Base-by-base conservation (phyloP, 176 grass and related monocot species). In the Carex parvula region DNA sequence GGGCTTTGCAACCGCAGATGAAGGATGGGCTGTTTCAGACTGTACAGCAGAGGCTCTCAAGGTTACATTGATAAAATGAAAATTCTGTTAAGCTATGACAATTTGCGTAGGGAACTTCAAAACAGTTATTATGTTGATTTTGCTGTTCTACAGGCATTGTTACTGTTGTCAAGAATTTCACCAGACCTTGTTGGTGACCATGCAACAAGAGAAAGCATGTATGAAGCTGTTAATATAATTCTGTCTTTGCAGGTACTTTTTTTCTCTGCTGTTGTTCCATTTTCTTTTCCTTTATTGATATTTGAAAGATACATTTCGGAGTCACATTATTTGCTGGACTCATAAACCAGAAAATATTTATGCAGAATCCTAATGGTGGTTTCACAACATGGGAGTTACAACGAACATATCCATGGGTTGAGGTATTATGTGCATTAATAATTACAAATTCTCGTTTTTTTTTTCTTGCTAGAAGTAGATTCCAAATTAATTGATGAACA, bases 41-140 rank as follows among this genome's bases (percentile, higher is more conserved):
- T 93, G 91, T 85, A 93, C 94, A 87, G 94, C 91, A 88, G 91
- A 96, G 86, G 93, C 91, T 67, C 85, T 96, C 57, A 88, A 91
- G 94, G 94, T 96, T 24, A 14, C 59, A 41, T 60, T 82, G 79
- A 39, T 37, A 77, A 8, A 56, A 33, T 13, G 24, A 84, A 84
- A 60, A 52, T 66, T 18, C 65, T n/a, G 1, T 21, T 5, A 48
- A 58, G 5, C 62, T 8, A 58, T 55, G 44, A 50, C 69, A 79
- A 6, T 67, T 86, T 54, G 11, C 42, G 75, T 24, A 64, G 7
- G 67, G 35, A 62, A 46, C 80, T 33, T 71, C 20, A 79, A 65
- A 46, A 17, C 16, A 35, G 64, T 60, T 35, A 66, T 35, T 69
- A 1, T 21, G n/a, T 26, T 63, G 54, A 67, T 20, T 71, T 86